These are phyloP conservation scores for Skeletonema menzelii DNA, from an alignment of 108 stramenopile genomes.

Conservation along the genomic window DNA sequence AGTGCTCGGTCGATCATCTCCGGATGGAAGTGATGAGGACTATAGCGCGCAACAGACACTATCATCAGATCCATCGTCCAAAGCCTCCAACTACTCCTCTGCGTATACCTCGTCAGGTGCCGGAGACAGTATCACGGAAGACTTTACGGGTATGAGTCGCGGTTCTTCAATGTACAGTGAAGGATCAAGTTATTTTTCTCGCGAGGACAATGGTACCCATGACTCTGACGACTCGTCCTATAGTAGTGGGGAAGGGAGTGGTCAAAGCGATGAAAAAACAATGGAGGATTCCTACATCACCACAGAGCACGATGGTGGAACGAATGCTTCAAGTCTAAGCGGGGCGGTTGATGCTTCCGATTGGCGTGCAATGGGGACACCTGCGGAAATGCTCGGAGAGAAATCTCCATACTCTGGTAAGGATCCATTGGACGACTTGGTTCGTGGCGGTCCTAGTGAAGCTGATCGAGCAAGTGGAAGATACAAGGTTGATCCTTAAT, in stretches of 20 bases:
- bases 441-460: background rate
- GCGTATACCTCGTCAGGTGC: background rate
- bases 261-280: background rate
- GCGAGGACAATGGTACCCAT: background rate
- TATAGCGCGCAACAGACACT: background rate
- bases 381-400: background rate
- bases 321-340: background rate
- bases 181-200: background rate
- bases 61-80: background rate
- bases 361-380: constrained; percentile 18
- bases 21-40: background rate
- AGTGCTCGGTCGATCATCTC: constrained; percentile 8
- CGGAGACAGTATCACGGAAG: background rate
- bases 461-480: background rate
- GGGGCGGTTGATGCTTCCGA: constrained; percentile 15
- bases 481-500: background rate
- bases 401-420: background rate
- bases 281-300: constrained; percentile 4
- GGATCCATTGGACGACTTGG: background rate
- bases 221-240: background rate
- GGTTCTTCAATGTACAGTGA: background rate
- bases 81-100: background rate
- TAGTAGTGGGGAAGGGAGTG: background rate
- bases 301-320: constrained; percentile 7
- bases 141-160: background rate